Conservation (phyloP, 495 filamentous ascomycete genomes). For the Neurospora sp. region DNA sequence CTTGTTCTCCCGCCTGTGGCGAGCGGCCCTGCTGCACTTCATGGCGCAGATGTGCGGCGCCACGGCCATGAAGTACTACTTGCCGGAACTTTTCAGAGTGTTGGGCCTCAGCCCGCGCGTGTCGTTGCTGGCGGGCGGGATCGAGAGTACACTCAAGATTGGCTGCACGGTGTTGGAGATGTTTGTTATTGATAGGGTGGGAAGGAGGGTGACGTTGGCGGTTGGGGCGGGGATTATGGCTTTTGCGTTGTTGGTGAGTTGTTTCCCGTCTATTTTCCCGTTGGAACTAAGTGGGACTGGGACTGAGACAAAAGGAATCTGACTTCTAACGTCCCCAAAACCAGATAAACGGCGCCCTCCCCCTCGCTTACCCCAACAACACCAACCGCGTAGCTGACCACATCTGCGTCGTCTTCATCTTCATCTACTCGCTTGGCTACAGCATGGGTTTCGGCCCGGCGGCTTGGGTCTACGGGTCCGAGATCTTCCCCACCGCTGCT, state of each 20-base stretch:
- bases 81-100: constrained; percentile 37
- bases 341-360: constrained; percentile 44
- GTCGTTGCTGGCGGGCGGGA: constrained; percentile 38
- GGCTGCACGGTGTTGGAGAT: constrained; percentile 40
- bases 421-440: constrained; percentile 47
- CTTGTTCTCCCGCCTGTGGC: constrained; percentile 34
- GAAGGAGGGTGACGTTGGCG: constrained; percentile 33
- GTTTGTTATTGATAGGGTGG: constrained; percentile 38
- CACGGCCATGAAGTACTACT: constrained; percentile 46
- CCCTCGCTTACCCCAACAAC: constrained; percentile 41
- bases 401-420: constrained; percentile 44
- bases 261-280: too few relatives aligned
- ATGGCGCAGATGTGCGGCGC: constrained; percentile 47
- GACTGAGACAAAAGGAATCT: not conserved
- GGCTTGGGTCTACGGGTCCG: constrained; percentile 49
- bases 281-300: constrained; percentile 6
- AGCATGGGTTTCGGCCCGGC: constrained; percentile 47
- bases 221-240: constrained; percentile 37
- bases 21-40: constrained; percentile 40
- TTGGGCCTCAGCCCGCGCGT: constrained; percentile 34
- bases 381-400: constrained; percentile 38
- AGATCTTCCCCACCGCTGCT: constrained; percentile 45
- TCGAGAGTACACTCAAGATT: constrained; percentile 43
- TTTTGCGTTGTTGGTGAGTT: constrained; percentile 35
- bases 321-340: too few relatives aligned